Evolutionary conservation across 306 rosid species (phyloP).

Genomic region (Trifolium pratense): DNA sequence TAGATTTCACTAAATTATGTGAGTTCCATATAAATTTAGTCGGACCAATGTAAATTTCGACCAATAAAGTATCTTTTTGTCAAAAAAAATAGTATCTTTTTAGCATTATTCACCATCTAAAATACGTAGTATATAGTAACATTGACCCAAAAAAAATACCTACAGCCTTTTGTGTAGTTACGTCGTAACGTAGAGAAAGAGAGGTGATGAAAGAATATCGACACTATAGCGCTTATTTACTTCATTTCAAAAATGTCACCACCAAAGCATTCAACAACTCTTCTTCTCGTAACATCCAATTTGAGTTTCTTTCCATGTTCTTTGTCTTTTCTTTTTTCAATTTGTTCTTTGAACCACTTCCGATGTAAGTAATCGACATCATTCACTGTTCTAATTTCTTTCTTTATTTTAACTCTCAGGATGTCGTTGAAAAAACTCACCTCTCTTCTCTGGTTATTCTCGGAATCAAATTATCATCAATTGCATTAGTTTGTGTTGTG

Average conservation of each 20-base stretch:
- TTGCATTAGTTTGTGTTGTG: neutral
- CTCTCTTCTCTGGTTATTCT: neutral
- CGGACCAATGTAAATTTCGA: no score
- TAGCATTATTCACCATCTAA: no score
- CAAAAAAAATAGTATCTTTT: no score
- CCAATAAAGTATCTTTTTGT: no score
- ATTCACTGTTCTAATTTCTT: neutral
- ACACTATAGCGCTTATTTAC: neutral
- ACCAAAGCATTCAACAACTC: neutral
- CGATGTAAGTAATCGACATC: neutral
- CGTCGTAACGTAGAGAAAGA: no score
- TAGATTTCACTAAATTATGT: no score
- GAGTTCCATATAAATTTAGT: no score
- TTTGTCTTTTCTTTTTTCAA: neutral
- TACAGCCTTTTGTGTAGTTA: no score
- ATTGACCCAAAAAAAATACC: no score
- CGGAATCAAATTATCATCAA: neutral
- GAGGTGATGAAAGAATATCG: neutral
- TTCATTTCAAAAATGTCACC: neutral
- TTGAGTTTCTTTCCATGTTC: neutral
- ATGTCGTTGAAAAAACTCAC: neutral
- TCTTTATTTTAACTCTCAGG: neutral
- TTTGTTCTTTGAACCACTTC: neutral
- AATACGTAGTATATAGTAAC: no score
- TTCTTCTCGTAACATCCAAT: neutral